Evolutionary conservation across 2,329 filamentous ascomycete genomes (phyloP).

Genomic region (Hypomyces rosellus): DNA sequence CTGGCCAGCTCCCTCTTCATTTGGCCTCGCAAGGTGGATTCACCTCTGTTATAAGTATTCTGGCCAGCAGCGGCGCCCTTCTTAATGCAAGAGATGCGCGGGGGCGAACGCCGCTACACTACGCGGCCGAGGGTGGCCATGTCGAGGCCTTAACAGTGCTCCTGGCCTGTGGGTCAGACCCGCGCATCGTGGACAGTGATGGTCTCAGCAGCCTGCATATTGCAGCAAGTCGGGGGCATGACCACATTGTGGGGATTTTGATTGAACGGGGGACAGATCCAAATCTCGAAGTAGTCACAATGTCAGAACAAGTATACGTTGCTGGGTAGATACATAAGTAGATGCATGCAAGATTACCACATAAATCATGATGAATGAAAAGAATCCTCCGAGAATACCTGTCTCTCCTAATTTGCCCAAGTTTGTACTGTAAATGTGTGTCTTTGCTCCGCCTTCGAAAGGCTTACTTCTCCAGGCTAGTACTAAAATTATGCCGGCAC

Average conservation of each 20-base stretch:
- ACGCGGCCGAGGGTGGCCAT: conserved; percentile 6
- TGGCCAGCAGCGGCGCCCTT: conserved; percentile 2
- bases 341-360: too few relatives aligned
- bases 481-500: too few relatives aligned
- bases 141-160: conserved; percentile 6
- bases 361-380: too few relatives aligned
- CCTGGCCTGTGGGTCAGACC: conserved; percentile 3
- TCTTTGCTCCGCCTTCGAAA: too few relatives aligned
- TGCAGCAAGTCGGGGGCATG: conserved; percentile 2
- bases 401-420: too few relatives aligned
- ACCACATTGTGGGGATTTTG: conserved; percentile 6
- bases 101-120: conserved; percentile 6
- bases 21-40: conserved; percentile 6
- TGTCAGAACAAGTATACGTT: too few relatives aligned
- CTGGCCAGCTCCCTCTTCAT: conserved; percentile 7
- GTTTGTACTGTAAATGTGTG: too few relatives aligned
- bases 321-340: too few relatives aligned
- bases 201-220: conserved; percentile 5
- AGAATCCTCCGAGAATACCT: too few relatives aligned
- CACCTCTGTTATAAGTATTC: conserved; percentile 4
- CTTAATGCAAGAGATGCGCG: conserved; percentile 6
- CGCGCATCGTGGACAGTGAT: conserved; percentile 3
- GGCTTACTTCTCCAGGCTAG: too few relatives aligned
- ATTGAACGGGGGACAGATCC: conserved; percentile 8
- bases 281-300: conserved; percentile 1